Evolutionary conservation across 805 yeast species (phyloP), one percentile per base, ranked within the genome.

Genomic region (Nakazawaea wyomingensis): DNA sequence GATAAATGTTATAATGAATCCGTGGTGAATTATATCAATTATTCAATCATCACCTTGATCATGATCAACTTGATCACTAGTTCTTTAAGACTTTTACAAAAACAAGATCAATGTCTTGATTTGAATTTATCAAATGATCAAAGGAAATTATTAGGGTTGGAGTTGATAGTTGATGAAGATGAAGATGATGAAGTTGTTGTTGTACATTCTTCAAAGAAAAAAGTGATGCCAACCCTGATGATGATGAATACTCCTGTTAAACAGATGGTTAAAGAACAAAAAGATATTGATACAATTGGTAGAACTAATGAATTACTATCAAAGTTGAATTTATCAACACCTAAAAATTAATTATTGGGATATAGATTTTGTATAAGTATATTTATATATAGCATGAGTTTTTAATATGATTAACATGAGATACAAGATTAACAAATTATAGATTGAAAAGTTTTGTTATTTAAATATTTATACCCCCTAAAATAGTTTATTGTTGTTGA

Each of bases 51-150:
- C 32, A 46, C 39, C 2, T 31, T 64, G 3, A 51, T 68, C 11
- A 34, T 54, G 2, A 44, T 59, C 34, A 60, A 63, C 41, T 56
- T 69, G 9, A 24, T 54, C 9, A 30, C 56, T 2, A 55, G 68
- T 18, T 22, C 58, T 3, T 46, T 62, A 31, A 56, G 53, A 34
- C 49, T 72, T 13, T 19, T 64, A 6, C 65, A 62, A 48, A 69
- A 73, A 1, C 68, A 64, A 46, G 80, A 76, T 49, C 71, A 69
- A 50, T 75, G 80, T 49, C 50, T 61, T 28, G 81, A 76, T 52
- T 59, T 76, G 45, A 78, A 79, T 3, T 62, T 76, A 46, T 69
- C 62, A 8, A 63, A 60, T 37, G 61, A 59, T 19, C 81, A 76
- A 54, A 56, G 80, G 37, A 55, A 58, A 31, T 54, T 76, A 13